Evolutionary conservation across 495 filamentous ascomycete genomes (phyloP), one percentile per base, ranked within the genome.

Genomic region (Penicillium waksmanii): DNA sequence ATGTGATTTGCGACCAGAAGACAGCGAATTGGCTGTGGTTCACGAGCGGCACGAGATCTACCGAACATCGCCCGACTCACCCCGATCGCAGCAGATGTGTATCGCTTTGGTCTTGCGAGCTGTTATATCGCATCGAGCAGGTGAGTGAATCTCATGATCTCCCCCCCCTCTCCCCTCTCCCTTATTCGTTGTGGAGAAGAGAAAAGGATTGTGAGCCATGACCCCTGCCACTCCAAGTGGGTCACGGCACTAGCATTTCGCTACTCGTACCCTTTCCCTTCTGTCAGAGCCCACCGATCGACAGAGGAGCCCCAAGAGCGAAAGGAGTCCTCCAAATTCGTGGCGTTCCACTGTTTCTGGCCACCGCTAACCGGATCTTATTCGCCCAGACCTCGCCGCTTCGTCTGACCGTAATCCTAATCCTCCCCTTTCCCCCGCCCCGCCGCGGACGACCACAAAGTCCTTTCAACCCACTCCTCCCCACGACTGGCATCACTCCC

Each of bases 41-140:
- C 72, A 87, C 36, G 82, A 82, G 12, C 84, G 83, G 54, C 80
- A 92, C 58, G 86, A 88, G 56, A 84, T 88, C 55, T 87, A 89
- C 62, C 88, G 89, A 63, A 90, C 88, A 11, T 90, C 91, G 27
- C 76, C 82, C 43, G 82, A 85, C 52, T 83, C 82, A 17, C 86
- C 90, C 9, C 89, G 91, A 63, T 90, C 82, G 50, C 87, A 92
- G 56, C 89, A 89, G 68, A 85, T 87, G 72, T 92, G 90, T 65
- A 82, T 98, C 27, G 88, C 87, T 12, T 77, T 90, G 25, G 89
- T 96, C 51, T 72, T 97, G 51, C 81, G 85, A 51, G 84, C 84
- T 5, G 84, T 94, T 31, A 83, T 93, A 64, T 71, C 82, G 11
- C 76, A 73, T 61, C 79, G 80, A 69, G 82, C 80, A 76, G 87